Conservation (phyloP, 352 stramenopile genomes). For the Globisporangium nunn region DNA sequence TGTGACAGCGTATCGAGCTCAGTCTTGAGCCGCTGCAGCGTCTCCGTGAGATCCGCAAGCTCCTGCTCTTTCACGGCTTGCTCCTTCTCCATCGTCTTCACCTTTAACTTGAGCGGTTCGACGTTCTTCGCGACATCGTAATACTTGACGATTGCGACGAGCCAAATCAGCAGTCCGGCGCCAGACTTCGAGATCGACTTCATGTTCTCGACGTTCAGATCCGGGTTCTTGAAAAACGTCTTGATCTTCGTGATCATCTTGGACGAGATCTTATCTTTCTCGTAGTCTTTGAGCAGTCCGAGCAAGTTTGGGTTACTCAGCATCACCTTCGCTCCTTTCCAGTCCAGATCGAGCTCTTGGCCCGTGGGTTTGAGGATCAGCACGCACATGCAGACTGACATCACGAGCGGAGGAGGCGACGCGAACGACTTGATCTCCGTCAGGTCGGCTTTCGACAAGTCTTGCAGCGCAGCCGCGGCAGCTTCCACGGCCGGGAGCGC, state of each 20-base stretch:
- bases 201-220: constrained; percentile 94
- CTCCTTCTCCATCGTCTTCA: constrained; percentile 92
- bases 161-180: constrained; percentile 89
- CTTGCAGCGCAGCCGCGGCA: constrained; percentile 88
- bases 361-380: constrained; percentile 89
- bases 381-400: constrained; percentile 92
- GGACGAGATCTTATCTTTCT: constrained; percentile 93
- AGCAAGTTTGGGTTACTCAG: constrained; percentile 90
- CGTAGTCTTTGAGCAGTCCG: constrained; percentile 90
- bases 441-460: constrained; percentile 93
- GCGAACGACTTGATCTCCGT: constrained; percentile 95
- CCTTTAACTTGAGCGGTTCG: constrained; percentile 86
- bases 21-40: constrained; percentile 70
- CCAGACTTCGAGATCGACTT: constrained; percentile 91
- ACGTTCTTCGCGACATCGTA: constrained; percentile 94
- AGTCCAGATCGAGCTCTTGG: constrained; percentile 88
- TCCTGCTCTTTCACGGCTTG: constrained; percentile 88
- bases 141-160: constrained; percentile 94
- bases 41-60: constrained; percentile 79
- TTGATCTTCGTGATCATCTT: constrained; percentile 95
- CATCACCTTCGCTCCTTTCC: constrained; percentile 94
- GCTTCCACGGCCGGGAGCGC: constrained; percentile 91
- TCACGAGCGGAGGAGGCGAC: constrained; percentile 89
- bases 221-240: constrained; percentile 91
- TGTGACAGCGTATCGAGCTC: constrained; percentile 89